Conservation (phyloP, 2,329 filamentous ascomycete species). For the Hansfordia pulvinata region DNA sequence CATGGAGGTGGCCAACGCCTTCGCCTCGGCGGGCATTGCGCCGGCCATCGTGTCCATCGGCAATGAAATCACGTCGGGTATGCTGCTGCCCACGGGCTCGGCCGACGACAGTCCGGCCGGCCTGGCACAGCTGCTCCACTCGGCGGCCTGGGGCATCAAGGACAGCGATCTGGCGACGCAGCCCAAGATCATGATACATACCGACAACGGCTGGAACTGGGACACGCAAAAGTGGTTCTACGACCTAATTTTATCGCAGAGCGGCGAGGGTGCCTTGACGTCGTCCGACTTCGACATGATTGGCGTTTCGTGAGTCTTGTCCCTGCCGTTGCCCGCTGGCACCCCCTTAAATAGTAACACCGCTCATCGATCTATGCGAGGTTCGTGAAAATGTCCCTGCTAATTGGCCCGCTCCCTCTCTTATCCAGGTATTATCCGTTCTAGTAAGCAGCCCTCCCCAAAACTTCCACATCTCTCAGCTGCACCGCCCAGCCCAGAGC, state of each 20-base stretch:
- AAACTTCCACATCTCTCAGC: background rate
- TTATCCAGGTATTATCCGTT: conserved; percentile 74
- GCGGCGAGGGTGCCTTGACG: conserved; percentile 30
- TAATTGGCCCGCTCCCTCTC: no score
- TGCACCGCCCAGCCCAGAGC: no score
- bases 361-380: no score
- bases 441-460: conserved; percentile 30
- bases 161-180: conserved; percentile 41
- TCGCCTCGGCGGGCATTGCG: conserved; percentile 37
- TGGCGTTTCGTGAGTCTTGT: conserved; percentile 54
- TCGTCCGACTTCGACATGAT: conserved; percentile 54
- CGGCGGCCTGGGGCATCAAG: conserved; percentile 49
- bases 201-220: conserved; percentile 67
- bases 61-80: conserved; percentile 56
- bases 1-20: conserved; percentile 43
- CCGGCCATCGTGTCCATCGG: conserved; percentile 56
- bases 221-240: conserved; percentile 53
- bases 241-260: conserved; percentile 41
- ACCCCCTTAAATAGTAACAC: no score
- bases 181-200: conserved; percentile 60
- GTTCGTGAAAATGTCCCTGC: no score
- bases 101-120: conserved; percentile 39
- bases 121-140: conserved; percentile 49
- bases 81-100: conserved; percentile 56
- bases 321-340: no score